Conservation (phyloP, 139 green algal species). For the Chlorella ohadii region DNA sequence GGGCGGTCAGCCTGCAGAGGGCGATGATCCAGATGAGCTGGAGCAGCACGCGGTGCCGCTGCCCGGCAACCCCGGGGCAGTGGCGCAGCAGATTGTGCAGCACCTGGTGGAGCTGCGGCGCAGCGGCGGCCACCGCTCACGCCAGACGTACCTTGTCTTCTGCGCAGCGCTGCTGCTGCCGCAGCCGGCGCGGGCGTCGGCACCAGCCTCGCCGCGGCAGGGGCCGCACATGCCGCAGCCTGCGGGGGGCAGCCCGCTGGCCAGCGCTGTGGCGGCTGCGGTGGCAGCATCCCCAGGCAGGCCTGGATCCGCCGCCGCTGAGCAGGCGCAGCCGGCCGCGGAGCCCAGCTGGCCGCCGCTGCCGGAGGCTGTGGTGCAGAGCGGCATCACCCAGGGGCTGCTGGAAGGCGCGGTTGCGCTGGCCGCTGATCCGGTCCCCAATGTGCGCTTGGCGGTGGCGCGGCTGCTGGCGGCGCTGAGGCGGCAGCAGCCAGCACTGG, state of each 20-base stretch:
- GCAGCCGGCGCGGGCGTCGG: background rate
- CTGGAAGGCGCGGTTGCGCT: conserved; percentile 43
- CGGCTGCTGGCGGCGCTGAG: conserved; percentile 2
- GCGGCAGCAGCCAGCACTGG: too few species aligned
- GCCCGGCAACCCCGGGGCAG: background rate
- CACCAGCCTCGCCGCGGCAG: background rate
- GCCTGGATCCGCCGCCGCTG: background rate
- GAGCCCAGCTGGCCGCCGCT: conserved; percentile 18
- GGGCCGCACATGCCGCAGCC: background rate
- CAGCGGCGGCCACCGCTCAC: conserved; percentile 20
- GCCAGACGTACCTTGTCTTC: conserved; percentile 54
- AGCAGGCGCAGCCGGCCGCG: background rate
- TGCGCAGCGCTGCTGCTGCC: conserved; percentile 36
- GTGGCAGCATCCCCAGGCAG: background rate
- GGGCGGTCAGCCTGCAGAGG: background rate
- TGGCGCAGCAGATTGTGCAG: conserved; percentile 28
- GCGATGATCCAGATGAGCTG: background rate
- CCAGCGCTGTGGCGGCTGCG: background rate
- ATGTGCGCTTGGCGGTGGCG: conserved; percentile 51
- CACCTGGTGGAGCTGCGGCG: conserved; percentile 39
- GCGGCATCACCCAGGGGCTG: conserved; percentile 29
- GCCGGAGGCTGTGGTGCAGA: background rate
- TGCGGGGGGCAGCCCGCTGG: background rate
- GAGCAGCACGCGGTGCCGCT: background rate
- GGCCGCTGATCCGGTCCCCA: conserved; percentile 45